Evolutionary conservation across 2,329 filamentous ascomycete genomes (phyloP), one percentile per base, ranked within the genome.

Genomic region (Diaporthe ilicicola): DNA sequence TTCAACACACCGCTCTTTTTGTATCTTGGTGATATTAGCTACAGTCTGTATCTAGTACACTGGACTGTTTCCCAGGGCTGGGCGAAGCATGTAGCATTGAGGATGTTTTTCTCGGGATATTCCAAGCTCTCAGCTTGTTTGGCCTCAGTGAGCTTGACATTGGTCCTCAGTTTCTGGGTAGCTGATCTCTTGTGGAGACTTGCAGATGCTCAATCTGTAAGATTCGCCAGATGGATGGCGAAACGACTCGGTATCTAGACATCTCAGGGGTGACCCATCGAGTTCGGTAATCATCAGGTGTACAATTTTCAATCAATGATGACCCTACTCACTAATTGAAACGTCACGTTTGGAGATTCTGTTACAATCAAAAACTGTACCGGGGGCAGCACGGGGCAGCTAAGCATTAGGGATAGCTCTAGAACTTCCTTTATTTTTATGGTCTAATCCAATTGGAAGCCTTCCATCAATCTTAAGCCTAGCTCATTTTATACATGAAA

Each of bases 11-110:
- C 76, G 2, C 82, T 85, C 74, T 81, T 80, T 73, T 83, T 83
- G 70, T 86, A 86, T 70, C 78, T 86, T 10, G 85, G 84, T 17
- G 80, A 81, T 37, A 81, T 86, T 62, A 85, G 82, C 2, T 87
- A 82, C 75, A 80, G 82, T 32, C 78, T 87, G 44, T 87, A 87
- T 74, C 77, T 87, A 8, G 78, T 86, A 27, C 85, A 87, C 72
- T 85, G 85, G 1, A 84, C 84, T 0, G 76, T 87, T 4, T 77
- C 86, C 9, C 85, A 24, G 34, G 53, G 17, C 67, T 44, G 32
- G 24, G 6, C 54, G 32, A 44, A 44, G 13, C 10, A 15, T 1
- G 7, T 54, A 34, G 32, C 22, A n/a, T 24, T 29, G n/a, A 22
- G 15, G 9, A 42, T 67, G 34, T n/a, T 46, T 6, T 32, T 4